A percentile compares a stretch with the other conserved stretches of the same genome.
phyloP scores from a whole-genome alignment of 352 stramenopile species.

The Pseudoperonospora humuli region DNA sequence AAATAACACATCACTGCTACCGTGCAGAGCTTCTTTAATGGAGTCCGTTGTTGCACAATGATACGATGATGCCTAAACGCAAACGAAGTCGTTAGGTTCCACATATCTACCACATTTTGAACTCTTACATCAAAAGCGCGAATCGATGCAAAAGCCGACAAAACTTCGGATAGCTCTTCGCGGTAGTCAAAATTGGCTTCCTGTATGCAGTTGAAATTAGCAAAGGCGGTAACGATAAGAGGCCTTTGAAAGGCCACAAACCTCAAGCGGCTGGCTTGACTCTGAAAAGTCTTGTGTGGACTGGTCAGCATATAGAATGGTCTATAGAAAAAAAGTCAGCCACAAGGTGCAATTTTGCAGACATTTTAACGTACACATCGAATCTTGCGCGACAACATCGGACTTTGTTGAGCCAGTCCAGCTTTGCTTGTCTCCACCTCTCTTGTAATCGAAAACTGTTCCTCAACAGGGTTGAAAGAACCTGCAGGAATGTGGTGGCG shows the following conservation, averaged over 20 bases:
- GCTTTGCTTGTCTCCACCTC: slow-evolving; percentile 7
- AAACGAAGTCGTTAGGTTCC: background rate
- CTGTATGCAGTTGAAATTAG: slow-evolving; percentile 5
- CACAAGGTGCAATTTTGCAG: background rate
- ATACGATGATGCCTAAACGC: slow-evolving; percentile 25
- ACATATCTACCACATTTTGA: background rate
- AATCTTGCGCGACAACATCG: slow-evolving; percentile 14
- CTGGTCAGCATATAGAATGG: slow-evolving; percentile 24
- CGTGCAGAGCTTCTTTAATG: slow-evolving; percentile 23
- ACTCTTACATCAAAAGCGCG: slow-evolving; percentile 35
- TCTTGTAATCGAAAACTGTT: background rate
- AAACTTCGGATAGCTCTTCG: slow-evolving; percentile 44
- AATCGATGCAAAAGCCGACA: slow-evolving; percentile 34
- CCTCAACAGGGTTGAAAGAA: slow-evolving; percentile 1
- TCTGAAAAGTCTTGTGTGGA: slow-evolving; percentile 19
- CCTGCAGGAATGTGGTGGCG: slow-evolving; percentile 16
- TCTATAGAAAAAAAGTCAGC: slow-evolving; percentile 9
- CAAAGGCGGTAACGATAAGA: background rate
- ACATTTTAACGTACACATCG: slow-evolving; percentile 14
- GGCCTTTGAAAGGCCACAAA: slow-evolving; percentile 2
- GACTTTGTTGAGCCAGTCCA: slow-evolving; percentile 4
- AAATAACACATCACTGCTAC: slow-evolving; percentile 29
- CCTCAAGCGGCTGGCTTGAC: slow-evolving; percentile 20
- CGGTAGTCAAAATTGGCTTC: slow-evolving; percentile 28
- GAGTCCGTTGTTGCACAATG: slow-evolving; percentile 26